Evolutionary conservation across 2,329 filamentous ascomycete genomes (phyloP).

Genomic region (Colletotrichum limetticola): DNA sequence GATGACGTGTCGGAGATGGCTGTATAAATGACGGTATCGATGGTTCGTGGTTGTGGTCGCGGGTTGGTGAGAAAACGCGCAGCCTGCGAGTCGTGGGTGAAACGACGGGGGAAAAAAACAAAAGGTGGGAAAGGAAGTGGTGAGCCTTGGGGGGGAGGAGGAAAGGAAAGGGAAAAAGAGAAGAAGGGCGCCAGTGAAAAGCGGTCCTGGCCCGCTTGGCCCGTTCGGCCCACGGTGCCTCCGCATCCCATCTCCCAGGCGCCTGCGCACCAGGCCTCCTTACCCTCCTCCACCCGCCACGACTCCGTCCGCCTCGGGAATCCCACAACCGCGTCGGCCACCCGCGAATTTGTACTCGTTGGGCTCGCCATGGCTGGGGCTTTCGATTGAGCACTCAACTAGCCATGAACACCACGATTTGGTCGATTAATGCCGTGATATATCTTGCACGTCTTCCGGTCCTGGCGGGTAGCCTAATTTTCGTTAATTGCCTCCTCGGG

Average conservation of each 20-base stretch:
- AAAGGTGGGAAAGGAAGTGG: constrained; percentile 43
- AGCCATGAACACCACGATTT: not conserved
- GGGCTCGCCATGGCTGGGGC: constrained; percentile 57
- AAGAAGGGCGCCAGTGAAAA: constrained; percentile 36
- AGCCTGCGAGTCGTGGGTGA: constrained; percentile 29
- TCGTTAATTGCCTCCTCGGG: constrained; percentile 33
- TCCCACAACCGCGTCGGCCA: constrained; percentile 48
- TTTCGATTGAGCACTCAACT: constrained; percentile 51
- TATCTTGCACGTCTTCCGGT: not conserved
- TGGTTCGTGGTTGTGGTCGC: constrained; percentile 31
- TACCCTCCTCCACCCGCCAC: constrained; percentile 43
- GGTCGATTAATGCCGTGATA: not conserved
- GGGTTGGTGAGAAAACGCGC: constrained; percentile 21
- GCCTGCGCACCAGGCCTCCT: constrained; percentile 36
- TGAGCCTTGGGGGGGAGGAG: constrained; percentile 38
- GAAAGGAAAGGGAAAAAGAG: constrained; percentile 43
- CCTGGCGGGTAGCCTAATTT: constrained; percentile 29
- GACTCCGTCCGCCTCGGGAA: constrained; percentile 45
- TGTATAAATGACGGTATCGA: constrained; percentile 21
- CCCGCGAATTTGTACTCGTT: constrained; percentile 74
- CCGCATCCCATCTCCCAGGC: constrained; percentile 35
- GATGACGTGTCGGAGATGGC: constrained; percentile 30
- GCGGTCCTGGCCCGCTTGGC: constrained; percentile 35
- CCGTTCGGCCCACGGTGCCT: constrained; percentile 35
- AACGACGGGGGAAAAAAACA: constrained; percentile 38